phyloP scores from a whole-genome alignment of 2,329 filamentous ascomycete genomes.

The Beauveria rudraprayagi region DNA sequence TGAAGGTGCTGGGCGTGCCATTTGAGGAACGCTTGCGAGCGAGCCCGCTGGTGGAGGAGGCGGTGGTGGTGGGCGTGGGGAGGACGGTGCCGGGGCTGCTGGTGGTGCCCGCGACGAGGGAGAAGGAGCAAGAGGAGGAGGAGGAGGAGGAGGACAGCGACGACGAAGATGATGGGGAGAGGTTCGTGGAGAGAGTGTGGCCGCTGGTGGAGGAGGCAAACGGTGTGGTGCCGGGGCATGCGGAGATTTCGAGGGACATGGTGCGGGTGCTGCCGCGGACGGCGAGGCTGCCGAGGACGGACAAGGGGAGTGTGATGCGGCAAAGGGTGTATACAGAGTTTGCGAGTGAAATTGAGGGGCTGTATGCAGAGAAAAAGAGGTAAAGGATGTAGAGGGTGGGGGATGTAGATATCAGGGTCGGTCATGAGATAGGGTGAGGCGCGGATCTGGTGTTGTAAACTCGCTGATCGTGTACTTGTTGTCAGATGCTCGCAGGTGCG shows the following conservation, averaged over 20 bases:
- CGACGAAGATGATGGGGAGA: background rate
- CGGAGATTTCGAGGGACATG: conserved; percentile 1
- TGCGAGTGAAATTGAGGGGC: conserved; percentile 1
- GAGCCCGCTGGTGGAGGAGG: background rate
- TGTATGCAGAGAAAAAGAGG: background rate
- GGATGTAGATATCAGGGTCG: background rate
- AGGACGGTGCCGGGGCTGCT: background rate
- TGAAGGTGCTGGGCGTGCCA: background rate
- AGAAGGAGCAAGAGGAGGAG: too few species aligned
- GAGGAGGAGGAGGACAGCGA: background rate
- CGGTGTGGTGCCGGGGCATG: background rate
- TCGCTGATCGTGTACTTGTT: too few species aligned
- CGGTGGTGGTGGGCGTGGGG: background rate
- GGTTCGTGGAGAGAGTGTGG: background rate
- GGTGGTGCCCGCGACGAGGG: background rate
- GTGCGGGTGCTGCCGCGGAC: background rate
- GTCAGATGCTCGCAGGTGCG: too few species aligned
- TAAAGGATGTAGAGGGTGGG: background rate
- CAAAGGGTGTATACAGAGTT: background rate
- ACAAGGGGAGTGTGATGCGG: conserved; percentile 6
- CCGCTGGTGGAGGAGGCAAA: background rate
- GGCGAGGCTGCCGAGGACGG: background rate
- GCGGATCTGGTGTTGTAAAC: too few species aligned
- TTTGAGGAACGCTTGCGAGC: conserved; percentile 1
- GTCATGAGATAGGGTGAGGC: too few species aligned